phyloP scores from a whole-genome alignment of 768 basidiomycete species.

The Cystobasidium ongulense region DNA sequence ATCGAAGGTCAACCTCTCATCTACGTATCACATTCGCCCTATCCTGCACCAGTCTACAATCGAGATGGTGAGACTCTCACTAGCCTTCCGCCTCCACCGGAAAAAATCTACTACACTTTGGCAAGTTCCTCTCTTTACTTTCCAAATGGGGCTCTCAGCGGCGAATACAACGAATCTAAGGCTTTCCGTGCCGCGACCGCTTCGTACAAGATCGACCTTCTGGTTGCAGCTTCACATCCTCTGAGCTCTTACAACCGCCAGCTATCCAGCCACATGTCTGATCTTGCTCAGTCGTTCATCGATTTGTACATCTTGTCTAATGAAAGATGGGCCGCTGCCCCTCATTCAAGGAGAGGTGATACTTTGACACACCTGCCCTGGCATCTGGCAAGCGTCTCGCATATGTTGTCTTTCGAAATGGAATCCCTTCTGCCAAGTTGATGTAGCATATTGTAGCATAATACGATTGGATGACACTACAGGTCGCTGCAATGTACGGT shows the following conservation, averaged over 20 bases:
- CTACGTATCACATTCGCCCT: not conserved
- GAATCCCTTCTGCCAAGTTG: conserved; percentile 4
- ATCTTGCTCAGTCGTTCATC: conserved; percentile 11
- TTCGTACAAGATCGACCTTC: not conserved
- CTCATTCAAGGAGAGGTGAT: not conserved
- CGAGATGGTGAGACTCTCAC: not conserved
- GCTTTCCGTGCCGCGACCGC: not conserved
- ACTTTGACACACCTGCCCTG: not conserved
- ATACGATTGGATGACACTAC: too few relatives aligned
- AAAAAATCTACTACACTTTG: not conserved
- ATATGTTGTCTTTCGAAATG: not conserved
- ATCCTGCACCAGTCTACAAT: not conserved
- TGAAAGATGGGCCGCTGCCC: not conserved
- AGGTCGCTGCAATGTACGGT: too few relatives aligned
- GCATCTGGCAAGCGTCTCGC: not conserved
- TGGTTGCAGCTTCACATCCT: not conserved
- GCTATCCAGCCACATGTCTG: not conserved
- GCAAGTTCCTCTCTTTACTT: not conserved
- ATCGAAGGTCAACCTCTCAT: not conserved
- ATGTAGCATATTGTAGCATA: conserved; percentile 11
- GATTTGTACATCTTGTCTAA: not conserved
- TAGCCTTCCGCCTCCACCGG: not conserved
- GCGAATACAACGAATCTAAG: not conserved
- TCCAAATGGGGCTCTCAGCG: not conserved
- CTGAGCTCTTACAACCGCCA: not conserved